Base-by-base conservation (phyloP, 192 early-diverging fungal genomes). In the Coemansia brasiliensis region DNA sequence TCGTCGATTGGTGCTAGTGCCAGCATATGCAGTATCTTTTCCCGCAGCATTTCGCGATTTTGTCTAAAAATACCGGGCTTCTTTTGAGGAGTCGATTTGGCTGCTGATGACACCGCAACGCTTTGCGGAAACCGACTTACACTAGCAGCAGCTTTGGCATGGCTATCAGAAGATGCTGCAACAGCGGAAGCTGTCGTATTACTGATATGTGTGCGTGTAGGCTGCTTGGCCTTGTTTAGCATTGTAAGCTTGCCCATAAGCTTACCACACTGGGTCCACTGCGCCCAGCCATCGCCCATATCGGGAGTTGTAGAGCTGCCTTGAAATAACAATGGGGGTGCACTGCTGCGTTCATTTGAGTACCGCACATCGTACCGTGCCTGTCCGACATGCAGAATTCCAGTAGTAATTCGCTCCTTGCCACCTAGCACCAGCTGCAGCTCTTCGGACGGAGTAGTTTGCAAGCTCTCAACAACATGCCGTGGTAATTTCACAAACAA, bases 11-110 rank as follows among this genome's bases (percentile, higher is more conserved):
- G 61, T 17, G 42, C 65, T 1, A 15, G 39, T 1, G 75, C 75
- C 39, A 79, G 57, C 29, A 59, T 52, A 25, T 79, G 75, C 24
- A 79, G 24, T 2, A 71, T 16, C 38, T 48, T 58, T 13, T 79
- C 75, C 32, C 62, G 69, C 6, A 72, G 45, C 43, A 68, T 48
- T 39, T 72, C 69, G 53, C 65, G 61, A 41, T 72, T 67, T 15
- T 79, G 74, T 24, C 69, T 59, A 9, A 67, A 29, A 13, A 78
- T 67, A 10, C 74, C 74, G 2, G 74, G 69, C 57, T 63, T 70
- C 51, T 78, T 78, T 39, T 78, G 74, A 10, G 74, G 74, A n/a
- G 48, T 53, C 18, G 57, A 32, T 11, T 32, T 51, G 25, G 49
- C n/a, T 5, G 27, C 16, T 7, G 25, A 51, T 3, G 26, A 15